Conservation (phyloP, 2,329 filamentous ascomycete species). For the Paecilomyces niveus region DNA sequence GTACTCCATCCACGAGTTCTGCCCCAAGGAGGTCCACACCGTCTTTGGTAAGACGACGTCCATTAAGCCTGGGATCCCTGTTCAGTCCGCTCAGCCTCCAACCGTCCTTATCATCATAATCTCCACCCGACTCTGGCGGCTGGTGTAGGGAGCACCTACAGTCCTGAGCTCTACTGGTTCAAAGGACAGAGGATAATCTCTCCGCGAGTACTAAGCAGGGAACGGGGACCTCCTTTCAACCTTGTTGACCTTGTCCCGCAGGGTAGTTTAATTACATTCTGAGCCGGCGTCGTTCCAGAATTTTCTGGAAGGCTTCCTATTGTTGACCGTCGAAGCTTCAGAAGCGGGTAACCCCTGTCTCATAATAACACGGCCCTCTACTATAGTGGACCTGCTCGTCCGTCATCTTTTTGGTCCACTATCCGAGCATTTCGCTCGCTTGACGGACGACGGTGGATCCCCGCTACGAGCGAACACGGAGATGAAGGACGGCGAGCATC, state of each 20-base stretch:
- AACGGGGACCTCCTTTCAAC: neutral
- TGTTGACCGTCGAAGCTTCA: neutral
- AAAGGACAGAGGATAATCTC: neutral
- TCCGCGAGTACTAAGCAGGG: neutral
- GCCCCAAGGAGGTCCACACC: neutral
- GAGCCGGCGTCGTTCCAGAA: neutral
- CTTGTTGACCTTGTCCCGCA: neutral
- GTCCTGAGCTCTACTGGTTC: neutral
- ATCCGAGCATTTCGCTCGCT: neutral
- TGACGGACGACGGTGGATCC: neutral
- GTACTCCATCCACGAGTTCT: neutral
- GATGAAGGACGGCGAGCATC: neutral
- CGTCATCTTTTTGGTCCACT: neutral
- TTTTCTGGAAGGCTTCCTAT: neutral
- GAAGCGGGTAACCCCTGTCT: neutral
- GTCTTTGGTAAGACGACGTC: neutral
- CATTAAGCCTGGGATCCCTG: neutral
- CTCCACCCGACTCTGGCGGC: neutral
- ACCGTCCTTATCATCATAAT: neutral
- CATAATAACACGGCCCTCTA: neutral
- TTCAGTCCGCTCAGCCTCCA: neutral
- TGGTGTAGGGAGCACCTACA: neutral
- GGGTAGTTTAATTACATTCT: neutral
- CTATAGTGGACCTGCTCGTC: neutral
- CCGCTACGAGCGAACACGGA: neutral